Percentiles rank a stretch among this genome's conserved stretches.
Conservation (phyloP, 768 basidiomycete species). For the Suillus hirtellus region DNA sequence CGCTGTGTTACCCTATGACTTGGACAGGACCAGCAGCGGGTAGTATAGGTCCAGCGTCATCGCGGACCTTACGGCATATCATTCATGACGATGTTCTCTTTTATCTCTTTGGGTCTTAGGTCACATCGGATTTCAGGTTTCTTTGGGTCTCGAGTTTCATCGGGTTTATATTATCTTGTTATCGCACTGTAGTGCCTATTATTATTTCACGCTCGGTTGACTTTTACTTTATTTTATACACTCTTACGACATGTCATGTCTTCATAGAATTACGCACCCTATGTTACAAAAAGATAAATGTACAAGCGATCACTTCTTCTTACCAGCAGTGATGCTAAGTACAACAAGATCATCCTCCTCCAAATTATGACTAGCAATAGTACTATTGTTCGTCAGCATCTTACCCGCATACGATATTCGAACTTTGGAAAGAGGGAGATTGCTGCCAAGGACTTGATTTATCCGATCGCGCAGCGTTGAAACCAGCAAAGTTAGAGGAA, state of each 20-base stretch:
- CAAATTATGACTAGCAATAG: constrained; percentile 85
- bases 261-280: constrained; percentile 11
- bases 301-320: constrained; percentile 56
- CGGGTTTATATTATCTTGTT: background rate
- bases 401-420: constrained; percentile 78
- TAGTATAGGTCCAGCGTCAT: background rate
- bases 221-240: constrained; percentile 2
- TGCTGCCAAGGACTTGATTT: constrained; percentile 71
- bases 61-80: background rate
- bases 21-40: background rate
- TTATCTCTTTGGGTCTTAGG: background rate
- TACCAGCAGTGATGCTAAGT: constrained; percentile 72
- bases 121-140: background rate
- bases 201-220: constrained; percentile 1
- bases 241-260: background rate
- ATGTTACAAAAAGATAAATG: constrained; percentile 2
- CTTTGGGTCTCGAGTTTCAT: background rate
- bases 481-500: constrained; percentile 82
- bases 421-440: constrained; percentile 79
- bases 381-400: constrained; percentile 83
- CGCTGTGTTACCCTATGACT: background rate
- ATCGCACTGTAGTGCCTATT: background rate
- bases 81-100: background rate
- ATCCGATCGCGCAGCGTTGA: constrained; percentile 91
- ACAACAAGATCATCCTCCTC: constrained; percentile 88